Evolutionary conservation across 2,329 filamentous ascomycete genomes (phyloP), one percentile per base, ranked within the genome.

Genomic region (Hirsutella minnesotensis): DNA sequence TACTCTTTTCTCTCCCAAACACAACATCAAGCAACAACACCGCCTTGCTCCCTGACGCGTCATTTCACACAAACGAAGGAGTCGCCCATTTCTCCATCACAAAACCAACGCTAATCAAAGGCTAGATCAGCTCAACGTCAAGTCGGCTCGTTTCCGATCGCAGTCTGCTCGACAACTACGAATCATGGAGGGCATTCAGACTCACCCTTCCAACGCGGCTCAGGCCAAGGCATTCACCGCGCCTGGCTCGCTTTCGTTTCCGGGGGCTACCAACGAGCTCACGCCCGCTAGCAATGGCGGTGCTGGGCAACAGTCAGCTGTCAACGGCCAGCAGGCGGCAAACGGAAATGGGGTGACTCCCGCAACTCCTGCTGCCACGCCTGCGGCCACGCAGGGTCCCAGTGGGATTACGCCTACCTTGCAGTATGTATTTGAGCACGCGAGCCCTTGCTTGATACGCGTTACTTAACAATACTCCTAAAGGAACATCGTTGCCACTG

Each of bases 401-500:
- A 94, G 85, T 70, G 88, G 88, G 58, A 84, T 95, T 62, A 86
- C 89, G 59, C 88, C 88, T 56, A 94, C 86, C 55, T 75, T 95
- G 77, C 87, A 95, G 88, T 94, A 86, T 87, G 88, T 92, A 83
- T 81, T 53, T 59, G 55, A 56, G 51, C 60, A 52, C 50, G 21
- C 39, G 45, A 39, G 29, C n/a, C 43, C 54, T 49, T 48, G 19
- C 12, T 48, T 61, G 57, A 56, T 62, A 54, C 61, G 57, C 60
- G 69, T 69, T 64, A 68, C 75, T 79, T 68, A 79, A 72, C 61
- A 27, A 64, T 54, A 55, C 58, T 49, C 57, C 49, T 59, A 47
- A 87, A 94, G 87, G 81, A 95, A 96, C 72, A 95, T 96, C 70
- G 90, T 96, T 67, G 90, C 92, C 54, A 98, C 92, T 55, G 92